Evolutionary conservation across 208 protist species (phyloP).

Genomic region (Novymonas esmeraldas): DNA sequence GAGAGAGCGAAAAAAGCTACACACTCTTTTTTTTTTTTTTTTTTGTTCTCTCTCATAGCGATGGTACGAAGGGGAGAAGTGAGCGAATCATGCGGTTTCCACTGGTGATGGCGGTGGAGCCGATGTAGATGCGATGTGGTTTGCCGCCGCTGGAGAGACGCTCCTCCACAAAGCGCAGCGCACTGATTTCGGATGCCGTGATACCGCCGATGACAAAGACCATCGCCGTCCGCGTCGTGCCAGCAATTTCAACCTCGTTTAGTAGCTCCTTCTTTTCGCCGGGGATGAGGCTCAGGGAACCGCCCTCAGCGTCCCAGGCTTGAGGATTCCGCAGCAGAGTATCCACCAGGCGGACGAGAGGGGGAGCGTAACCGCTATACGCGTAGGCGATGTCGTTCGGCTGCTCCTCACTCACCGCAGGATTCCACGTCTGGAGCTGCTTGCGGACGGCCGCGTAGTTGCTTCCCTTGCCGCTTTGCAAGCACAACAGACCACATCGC

Average conservation of each 20-base stretch:
- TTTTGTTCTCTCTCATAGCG: neutral
- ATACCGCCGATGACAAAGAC: constrained; percentile 95
- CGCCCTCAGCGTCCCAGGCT: constrained; percentile 42
- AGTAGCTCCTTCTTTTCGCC: constrained; percentile 59
- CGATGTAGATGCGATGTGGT: constrained; percentile 57
- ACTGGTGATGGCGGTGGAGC: constrained; percentile 63
- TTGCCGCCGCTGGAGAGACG: constrained; percentile 43
- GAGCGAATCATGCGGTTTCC: constrained; percentile 60
- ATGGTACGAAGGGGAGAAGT: constrained; percentile 52
- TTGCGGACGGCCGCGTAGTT: constrained; percentile 62
- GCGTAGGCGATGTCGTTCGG: constrained; percentile 75
- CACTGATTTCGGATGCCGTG: constrained; percentile 92
- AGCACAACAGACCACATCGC: constrained; percentile 54
- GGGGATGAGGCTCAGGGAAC: constrained; percentile 41
- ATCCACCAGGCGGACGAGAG: constrained; percentile 62
- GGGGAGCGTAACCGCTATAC: constrained; percentile 80
- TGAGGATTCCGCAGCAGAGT: constrained; percentile 48
- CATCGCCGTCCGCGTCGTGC: constrained; percentile 46
- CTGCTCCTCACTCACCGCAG: constrained; percentile 54
- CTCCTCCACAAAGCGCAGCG: constrained; percentile 85
- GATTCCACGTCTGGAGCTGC: constrained; percentile 62
- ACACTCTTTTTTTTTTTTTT: too few relatives aligned
- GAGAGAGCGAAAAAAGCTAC: neutral
- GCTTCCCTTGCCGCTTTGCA: constrained; percentile 40
- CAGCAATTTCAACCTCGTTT: constrained; percentile 41